phyloP scores from a whole-genome alignment of 768 basidiomycete species.

The Trametes cingulata region DNA sequence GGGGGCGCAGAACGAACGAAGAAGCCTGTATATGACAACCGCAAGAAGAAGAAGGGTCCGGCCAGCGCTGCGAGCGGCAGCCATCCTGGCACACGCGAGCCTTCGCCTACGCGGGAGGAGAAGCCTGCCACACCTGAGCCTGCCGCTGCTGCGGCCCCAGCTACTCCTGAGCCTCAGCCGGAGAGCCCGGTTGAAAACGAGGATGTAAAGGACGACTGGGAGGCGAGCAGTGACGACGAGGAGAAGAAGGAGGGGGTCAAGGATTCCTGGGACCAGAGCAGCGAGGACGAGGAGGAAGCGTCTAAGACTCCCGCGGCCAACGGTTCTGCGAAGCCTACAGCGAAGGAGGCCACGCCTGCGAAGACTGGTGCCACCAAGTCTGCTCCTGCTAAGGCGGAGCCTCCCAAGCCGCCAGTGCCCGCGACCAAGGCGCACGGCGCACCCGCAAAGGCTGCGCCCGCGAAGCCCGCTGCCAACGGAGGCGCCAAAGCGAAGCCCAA shows the following conservation, averaged over 20 bases:
- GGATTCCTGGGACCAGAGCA: constrained; percentile 67
- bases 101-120: constrained; percentile 26
- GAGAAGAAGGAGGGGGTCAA: constrained; percentile 33
- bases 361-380: constrained; percentile 26
- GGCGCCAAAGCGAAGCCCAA: constrained; percentile 14
- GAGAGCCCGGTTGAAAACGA: constrained; percentile 22
- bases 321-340: constrained; percentile 27
- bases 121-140: constrained; percentile 37
- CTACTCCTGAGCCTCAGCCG: constrained; percentile 20
- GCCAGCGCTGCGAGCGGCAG: constrained; percentile 20
- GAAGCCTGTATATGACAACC: constrained; percentile 80
- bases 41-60: constrained; percentile 65
- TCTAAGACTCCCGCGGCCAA: constrained; percentile 21
- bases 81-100: constrained; percentile 29
- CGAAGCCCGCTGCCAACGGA: constrained; percentile 19
- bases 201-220: constrained; percentile 56
- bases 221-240: constrained; percentile 47
- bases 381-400: constrained; percentile 31
- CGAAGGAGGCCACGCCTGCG: constrained; percentile 11
- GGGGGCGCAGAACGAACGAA: constrained; percentile 50
- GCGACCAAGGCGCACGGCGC: background rate
- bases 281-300: constrained; percentile 46
- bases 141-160: constrained; percentile 25
- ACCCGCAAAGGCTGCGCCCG: background rate
- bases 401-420: constrained; percentile 14